Evolutionary conservation across 1,284 basidiomycete genomes (phyloP), one percentile per base, ranked within the genome.

Genomic region (Tilletia horrida): DNA sequence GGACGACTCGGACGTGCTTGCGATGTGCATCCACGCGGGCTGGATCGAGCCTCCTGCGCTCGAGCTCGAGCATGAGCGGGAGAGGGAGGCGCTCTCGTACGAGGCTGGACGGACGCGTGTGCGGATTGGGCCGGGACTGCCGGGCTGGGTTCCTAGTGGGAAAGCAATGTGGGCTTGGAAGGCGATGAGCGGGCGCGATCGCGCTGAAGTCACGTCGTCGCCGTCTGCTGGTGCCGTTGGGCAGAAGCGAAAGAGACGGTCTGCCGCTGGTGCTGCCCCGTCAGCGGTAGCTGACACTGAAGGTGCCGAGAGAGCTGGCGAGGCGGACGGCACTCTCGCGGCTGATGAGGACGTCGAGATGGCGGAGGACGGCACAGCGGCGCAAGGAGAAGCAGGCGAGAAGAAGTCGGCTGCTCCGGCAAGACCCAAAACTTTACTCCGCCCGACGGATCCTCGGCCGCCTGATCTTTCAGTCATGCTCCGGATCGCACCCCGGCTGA

Each of bases 1-100:
- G n/a, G 86, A 87, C 75, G 86, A 87, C 74, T 86, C 85, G 29
- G 85, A 86, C 73, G 80, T 86, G 4, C 80, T 86, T 0, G 83
- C 84, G 16, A 83, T 86, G 62, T 83, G 85, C 40, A 76, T 86
- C 3, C 86, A 87, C 73, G 84, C 84, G 0, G 86, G 86, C 13
- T 86, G 85, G 85, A 73, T 75, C 84, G 63, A 80, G 82, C 68
- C 84, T 82, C 79, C 77, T 11, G 73, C 69, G 25, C 27, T 59
- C 3, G 55, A 59, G 27, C 29, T 69, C 66, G 40, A 62, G 40
- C 47, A 44, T 14, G 50, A 40, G 40, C 62, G 11, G 40, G 66
- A 27, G 59, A 44, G 50, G 43, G 64, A 59, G 43, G 35, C n/a
- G 29, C 13, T 31, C 11, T 31, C 55, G 35, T 44, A 65, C 23